phyloP scores from a whole-genome alignment of 495 filamentous ascomycete species.

The Choiromyces venosus region DNA sequence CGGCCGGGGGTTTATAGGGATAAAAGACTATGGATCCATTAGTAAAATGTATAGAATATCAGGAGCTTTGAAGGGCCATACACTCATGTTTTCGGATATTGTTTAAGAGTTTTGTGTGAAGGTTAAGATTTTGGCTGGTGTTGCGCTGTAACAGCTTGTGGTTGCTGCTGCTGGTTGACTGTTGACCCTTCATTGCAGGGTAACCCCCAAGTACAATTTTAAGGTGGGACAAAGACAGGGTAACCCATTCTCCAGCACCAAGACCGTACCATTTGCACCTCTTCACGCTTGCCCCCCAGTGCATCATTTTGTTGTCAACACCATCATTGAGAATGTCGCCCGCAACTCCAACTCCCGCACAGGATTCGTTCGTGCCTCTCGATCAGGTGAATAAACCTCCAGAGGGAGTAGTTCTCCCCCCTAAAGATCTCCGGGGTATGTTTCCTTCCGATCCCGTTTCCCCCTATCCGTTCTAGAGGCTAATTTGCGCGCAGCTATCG shows the following conservation, averaged over 20 bases:
- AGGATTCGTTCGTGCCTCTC: constrained; percentile 27
- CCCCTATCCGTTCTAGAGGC: constrained; percentile 17
- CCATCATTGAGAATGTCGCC: background rate
- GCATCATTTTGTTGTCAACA: constrained; percentile 3
- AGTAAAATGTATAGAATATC: constrained; percentile 4
- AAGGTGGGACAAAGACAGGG: constrained; percentile 12
- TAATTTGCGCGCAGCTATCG: constrained; percentile 53
- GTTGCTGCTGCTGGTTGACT: constrained; percentile 13
- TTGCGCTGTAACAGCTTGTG: background rate
- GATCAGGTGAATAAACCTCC: constrained; percentile 63
- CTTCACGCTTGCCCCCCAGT: background rate
- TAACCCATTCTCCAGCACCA: constrained; percentile 7
- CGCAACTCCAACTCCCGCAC: constrained; percentile 10
- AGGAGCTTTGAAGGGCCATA: constrained; percentile 12
- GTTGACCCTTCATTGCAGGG: constrained; percentile 7
- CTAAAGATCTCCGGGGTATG: constrained; percentile 68
- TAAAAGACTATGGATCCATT: constrained; percentile 49
- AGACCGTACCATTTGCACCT: background rate
- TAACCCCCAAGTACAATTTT: background rate
- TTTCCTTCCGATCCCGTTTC: constrained; percentile 20
- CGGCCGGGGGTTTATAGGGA: constrained; percentile 84
- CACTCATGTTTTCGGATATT: constrained; percentile 33
- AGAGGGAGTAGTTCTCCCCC: constrained; percentile 75
- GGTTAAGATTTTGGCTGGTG: constrained; percentile 1
- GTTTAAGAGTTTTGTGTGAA: background rate